These are phyloP conservation scores for Dothistroma pini DNA, from an alignment of 2,329 filamentous ascomycete genomes.

Conservation along the genomic window DNA sequence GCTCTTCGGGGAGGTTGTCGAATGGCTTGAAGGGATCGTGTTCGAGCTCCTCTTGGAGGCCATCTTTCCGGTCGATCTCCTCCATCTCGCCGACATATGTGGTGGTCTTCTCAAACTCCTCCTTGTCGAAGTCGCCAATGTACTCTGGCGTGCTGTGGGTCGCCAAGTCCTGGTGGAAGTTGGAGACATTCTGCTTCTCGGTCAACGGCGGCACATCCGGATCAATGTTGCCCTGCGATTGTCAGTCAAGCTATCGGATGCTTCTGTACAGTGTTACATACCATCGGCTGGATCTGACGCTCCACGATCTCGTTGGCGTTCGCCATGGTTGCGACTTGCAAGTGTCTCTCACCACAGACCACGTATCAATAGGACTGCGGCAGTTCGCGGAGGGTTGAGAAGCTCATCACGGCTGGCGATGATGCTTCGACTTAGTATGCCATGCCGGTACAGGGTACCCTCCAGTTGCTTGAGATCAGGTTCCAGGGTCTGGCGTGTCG, in stretches of 20 bases:
- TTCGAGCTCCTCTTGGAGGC: constrained; percentile 28
- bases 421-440: background rate
- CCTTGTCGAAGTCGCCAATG: constrained; percentile 13
- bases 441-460: background rate
- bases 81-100: constrained; percentile 29
- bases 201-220: constrained; percentile 33
- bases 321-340: constrained; percentile 18
- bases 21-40: constrained; percentile 43
- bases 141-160: background rate
- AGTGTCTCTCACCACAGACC: constrained; percentile 17
- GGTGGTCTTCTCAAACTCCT: constrained; percentile 30
- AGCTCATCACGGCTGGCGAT: background rate
- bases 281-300: constrained; percentile 33
- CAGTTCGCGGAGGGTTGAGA: constrained; percentile 1
- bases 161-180: constrained; percentile 21
- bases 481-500: background rate
- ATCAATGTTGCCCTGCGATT: constrained; percentile 26
- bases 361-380: constrained; percentile 1
- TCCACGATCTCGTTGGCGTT: constrained; percentile 34
- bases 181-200: constrained; percentile 39
- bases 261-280: constrained; percentile 9
- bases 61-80: constrained; percentile 28
- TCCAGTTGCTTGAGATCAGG: background rate
- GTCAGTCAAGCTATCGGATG: background rate
- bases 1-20: constrained; percentile 43